Conservation (phyloP, 208 protist species). For the Leishmania braziliensis region DNA sequence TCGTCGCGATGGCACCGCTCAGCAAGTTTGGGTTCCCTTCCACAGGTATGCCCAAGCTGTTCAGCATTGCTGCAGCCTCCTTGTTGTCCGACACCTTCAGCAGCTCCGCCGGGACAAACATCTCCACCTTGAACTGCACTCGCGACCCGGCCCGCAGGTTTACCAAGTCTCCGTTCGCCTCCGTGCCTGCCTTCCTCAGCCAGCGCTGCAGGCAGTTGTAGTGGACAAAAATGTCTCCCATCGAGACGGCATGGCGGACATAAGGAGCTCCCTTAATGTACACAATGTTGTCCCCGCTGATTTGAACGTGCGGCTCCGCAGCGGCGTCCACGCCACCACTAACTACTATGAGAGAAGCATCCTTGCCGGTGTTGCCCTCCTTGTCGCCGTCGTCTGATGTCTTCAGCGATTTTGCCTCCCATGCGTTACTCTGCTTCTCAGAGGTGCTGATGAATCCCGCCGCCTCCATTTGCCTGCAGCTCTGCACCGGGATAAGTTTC, state of each 20-base stretch:
- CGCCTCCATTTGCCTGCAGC: background rate
- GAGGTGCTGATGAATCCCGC: background rate
- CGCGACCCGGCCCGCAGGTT: constrained; percentile 24
- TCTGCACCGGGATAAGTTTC: constrained; percentile 29
- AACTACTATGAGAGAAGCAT: background rate
- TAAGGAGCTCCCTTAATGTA: constrained; percentile 22
- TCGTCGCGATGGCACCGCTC: constrained; percentile 19
- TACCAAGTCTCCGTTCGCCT: constrained; percentile 4
- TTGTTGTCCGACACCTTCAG: constrained; percentile 30
- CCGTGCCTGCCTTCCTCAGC: background rate
- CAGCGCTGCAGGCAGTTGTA: constrained; percentile 27
- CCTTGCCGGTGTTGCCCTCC: background rate
- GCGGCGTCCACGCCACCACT: background rate
- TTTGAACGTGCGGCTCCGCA: background rate
- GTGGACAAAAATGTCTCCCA: constrained; percentile 64
- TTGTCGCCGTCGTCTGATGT: background rate
- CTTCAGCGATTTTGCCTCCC: background rate
- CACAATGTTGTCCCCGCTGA: constrained; percentile 9
- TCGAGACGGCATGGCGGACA: constrained; percentile 30
- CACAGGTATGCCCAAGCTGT: constrained; percentile 20
- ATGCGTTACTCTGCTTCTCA: background rate
- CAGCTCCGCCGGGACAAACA: constrained; percentile 21
- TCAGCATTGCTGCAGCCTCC: constrained; percentile 28
- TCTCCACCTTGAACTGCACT: constrained; percentile 31
- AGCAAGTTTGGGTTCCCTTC: constrained; percentile 22